These are phyloP conservation scores for Colletotrichum cuscutae DNA, from an alignment of 2,329 filamentous ascomycete genomes.

Conservation along the genomic window DNA sequence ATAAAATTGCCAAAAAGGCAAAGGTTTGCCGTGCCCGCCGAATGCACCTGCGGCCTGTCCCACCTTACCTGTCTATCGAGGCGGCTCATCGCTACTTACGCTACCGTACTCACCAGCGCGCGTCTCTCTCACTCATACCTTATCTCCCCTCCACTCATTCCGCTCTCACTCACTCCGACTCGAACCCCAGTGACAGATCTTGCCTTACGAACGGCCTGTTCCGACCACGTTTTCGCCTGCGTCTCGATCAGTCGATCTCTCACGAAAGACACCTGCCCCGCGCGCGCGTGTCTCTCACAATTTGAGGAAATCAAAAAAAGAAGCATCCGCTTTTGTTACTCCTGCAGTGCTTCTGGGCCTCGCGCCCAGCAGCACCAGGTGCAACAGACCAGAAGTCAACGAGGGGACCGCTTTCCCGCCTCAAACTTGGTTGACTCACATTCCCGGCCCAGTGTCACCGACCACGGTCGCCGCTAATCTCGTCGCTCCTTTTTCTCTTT, in stretches of 20 bases:
- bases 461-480: background rate
- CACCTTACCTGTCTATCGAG: background rate
- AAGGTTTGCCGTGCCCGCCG: constrained; percentile 13
- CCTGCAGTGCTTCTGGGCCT: constrained; percentile 31
- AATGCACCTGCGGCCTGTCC: background rate
- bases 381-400: constrained; percentile 7
- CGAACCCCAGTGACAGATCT: background rate
- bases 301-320: background rate
- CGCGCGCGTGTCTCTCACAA: background rate
- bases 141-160: background rate
- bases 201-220: constrained; percentile 13
- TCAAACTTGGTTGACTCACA: constrained; percentile 29
- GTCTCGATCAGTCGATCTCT: constrained; percentile 6
- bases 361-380: constrained; percentile 29
- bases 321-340: constrained; percentile 7
- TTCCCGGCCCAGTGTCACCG: constrained; percentile 16
- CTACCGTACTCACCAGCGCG: background rate
- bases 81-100: background rate
- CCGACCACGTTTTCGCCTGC: constrained; percentile 24
- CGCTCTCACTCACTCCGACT: background rate
- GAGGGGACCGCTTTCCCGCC: background rate
- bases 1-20: constrained; percentile 27
- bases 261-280: background rate
- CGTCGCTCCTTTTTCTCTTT: background rate
- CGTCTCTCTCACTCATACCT: background rate